Evolutionary conservation across 2,329 filamentous ascomycete genomes (phyloP).

Genomic region (Trichoderma lentiforme): DNA sequence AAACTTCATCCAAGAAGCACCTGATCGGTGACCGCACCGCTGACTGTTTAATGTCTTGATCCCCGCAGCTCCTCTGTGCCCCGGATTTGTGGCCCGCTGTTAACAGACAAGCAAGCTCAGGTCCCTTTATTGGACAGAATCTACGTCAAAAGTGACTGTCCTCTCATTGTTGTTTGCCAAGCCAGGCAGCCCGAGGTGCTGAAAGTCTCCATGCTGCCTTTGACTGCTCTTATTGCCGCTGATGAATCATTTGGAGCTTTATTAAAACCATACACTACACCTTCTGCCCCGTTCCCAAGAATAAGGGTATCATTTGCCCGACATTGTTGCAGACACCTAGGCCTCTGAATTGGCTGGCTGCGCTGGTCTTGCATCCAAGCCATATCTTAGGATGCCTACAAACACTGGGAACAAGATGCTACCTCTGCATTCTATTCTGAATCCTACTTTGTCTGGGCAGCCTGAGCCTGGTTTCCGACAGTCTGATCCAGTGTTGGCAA

Average conservation of each 20-base stretch:
- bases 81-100: conserved; percentile 11
- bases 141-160: not conserved
- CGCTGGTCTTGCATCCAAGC: not conserved
- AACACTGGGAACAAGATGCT: conserved; percentile 48
- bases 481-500: conserved; percentile 33
- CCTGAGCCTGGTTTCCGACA: conserved; percentile 35
- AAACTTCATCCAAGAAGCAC: conserved; percentile 9
- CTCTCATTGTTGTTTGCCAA: conserved; percentile 28
- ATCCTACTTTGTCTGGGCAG: conserved; percentile 51
- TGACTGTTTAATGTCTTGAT: not conserved
- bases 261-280: conserved; percentile 23
- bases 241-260: conserved; percentile 25
- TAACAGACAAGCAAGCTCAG: not conserved
- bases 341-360: not conserved
- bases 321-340: not conserved
- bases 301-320: not conserved
- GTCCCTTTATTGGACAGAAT: not conserved
- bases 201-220: conserved; percentile 25
- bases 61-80: conserved; percentile 5
- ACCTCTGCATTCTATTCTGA: conserved; percentile 63
- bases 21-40: not conserved
- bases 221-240: conserved; percentile 24
- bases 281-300: not conserved
- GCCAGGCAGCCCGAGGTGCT: conserved; percentile 24
- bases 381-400: conserved; percentile 17